A percentile compares a stretch with the other conserved stretches of the same genome.
These are phyloP conservation scores for Cladosporium sp. DNA, from an alignment of 2,329 filamentous ascomycete species.

Conservation along the genomic window DNA sequence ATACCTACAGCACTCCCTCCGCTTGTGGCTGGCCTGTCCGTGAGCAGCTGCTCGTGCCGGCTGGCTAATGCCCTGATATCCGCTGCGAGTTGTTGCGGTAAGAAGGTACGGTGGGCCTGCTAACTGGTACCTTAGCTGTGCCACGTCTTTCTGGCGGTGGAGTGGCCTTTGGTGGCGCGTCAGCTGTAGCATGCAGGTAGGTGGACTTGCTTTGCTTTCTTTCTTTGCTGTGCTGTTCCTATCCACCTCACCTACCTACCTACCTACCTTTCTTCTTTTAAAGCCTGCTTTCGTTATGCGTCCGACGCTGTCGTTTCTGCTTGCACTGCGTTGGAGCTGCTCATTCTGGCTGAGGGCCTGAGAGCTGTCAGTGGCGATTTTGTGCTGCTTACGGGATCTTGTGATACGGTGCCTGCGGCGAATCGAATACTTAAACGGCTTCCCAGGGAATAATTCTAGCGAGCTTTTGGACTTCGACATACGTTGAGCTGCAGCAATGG, in stretches of 20 bases:
- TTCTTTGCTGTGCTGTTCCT: background rate
- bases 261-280: background rate
- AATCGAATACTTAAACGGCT: background rate
- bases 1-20: background rate
- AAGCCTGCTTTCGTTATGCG: slow-evolving; percentile 5
- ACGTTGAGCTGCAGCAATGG: background rate
- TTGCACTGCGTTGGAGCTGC: background rate
- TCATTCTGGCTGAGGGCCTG: background rate
- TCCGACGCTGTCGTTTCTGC: background rate
- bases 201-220: background rate
- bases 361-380: background rate
- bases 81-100: slow-evolving; percentile 2
- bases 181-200: background rate
- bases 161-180: background rate
- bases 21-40: background rate
- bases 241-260: background rate
- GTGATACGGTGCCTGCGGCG: background rate
- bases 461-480: background rate
- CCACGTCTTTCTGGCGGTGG: background rate
- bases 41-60: slow-evolving; percentile 1
- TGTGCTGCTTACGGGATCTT: background rate
- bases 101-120: background rate
- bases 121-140: background rate
- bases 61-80: no score
- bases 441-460: background rate